Base-by-base conservation (phyloP, 208 protist genomes). In the Trypanosomatidae sp. region DNA sequence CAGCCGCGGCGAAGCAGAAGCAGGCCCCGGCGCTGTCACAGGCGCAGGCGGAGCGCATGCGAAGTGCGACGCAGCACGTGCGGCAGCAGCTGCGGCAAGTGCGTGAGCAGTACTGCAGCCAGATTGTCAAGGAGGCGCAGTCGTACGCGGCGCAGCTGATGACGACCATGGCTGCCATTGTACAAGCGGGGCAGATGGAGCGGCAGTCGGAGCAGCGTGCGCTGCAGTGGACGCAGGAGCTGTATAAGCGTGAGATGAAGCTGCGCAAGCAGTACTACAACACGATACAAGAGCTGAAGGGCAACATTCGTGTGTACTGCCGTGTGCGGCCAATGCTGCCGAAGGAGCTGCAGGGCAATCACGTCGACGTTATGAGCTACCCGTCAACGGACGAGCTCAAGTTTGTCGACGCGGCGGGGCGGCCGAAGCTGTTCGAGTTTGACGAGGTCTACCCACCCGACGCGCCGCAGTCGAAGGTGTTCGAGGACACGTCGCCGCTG, bases 221-320 rank as follows among this genome's bases (percentile, higher is more conserved):
- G 11, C 65, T 94, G 45, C 51, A 75, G 21, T 87, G 76, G 74
- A 87, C 81, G 24, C 87, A 94, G 63, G 78, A 92, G 63, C 50
- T 92, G 33, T 90, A 91, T 61, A 87, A 84, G 65, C 81, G 77
- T 28, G 87, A 90, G 67, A 67, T 95, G 66, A 88, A 89, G 66
- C 63, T 95, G 42, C 79, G 83, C 41, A 92, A 95, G 52, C 77
- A 91, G 61, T 92, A 92, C 68, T 92, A 95, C 69, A 95, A 95
- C 51, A 80, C 70, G 4, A 90, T 96, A 41, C 84, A 93, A 62
- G 81, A 95, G 62, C 64, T 96, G 6, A 92, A 94, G 57, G 89
- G 89, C 24, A 96, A 92, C 56, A 94, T 96, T 52, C 85, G 89
- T 51, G 89, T 96, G n/a, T 96, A 91, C 58, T 92, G 84, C 58